Evolutionary conservation across 768 basidiomycete genomes (phyloP).

Genomic region (Pleurotus cornucopiae): DNA sequence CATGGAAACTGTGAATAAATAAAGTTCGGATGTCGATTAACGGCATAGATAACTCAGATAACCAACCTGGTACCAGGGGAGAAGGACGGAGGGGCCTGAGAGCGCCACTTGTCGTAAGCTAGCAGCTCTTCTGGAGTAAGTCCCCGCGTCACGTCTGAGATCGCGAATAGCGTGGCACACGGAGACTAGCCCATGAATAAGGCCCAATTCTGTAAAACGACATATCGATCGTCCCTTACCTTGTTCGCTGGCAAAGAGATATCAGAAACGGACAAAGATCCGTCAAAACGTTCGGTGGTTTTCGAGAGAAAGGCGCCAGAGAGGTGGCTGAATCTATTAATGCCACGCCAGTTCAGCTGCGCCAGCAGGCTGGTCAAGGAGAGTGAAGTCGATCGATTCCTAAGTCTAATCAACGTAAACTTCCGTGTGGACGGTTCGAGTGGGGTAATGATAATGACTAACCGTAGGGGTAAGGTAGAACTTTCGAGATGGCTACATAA

Average conservation of each 20-base stretch:
- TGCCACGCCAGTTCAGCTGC: constrained; percentile 50
- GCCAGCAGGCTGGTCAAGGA: constrained; percentile 11
- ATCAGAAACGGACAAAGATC: constrained; percentile 22
- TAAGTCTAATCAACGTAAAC: not conserved
- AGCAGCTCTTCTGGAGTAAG: constrained; percentile 34
- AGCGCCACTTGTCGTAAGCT: constrained; percentile 36
- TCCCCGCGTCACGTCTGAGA: constrained; percentile 58
- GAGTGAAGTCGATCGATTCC: constrained; percentile 4
- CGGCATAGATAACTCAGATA: constrained; percentile 8
- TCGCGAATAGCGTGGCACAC: constrained; percentile 27
- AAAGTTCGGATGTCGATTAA: not conserved
- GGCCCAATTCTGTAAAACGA: not conserved
- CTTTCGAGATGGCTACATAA: constrained; percentile 57
- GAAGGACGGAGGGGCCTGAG: constrained; percentile 9
- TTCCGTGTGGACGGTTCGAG: not conserved
- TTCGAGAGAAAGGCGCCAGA: constrained; percentile 48
- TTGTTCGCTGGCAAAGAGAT: constrained; percentile 29
- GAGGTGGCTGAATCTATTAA: constrained; percentile 52
- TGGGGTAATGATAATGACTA: constrained; percentile 1
- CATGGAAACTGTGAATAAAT: constrained; percentile 34
- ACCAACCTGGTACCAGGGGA: not conserved
- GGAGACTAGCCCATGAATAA: constrained; percentile 2
- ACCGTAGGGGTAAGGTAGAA: constrained; percentile 59
- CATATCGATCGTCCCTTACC: not conserved
- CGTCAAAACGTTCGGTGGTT: constrained; percentile 23